Evolutionary conservation across 176 grass and related monocot genomes (phyloP), one percentile per base, ranked within the genome.

Genomic region (Luzula sylvatica): DNA sequence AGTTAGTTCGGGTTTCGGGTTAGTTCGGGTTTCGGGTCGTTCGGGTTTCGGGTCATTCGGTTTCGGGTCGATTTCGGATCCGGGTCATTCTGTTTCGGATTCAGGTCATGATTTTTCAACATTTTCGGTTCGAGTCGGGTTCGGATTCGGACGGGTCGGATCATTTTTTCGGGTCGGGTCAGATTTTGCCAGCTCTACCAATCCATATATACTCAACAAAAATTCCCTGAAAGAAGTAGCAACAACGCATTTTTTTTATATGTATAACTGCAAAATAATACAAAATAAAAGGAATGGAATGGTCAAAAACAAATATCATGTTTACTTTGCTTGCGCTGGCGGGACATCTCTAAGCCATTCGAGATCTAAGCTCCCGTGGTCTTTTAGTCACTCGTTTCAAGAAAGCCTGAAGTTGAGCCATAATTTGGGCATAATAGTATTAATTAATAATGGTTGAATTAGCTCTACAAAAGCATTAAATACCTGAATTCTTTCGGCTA

Each of bases 351-450:
- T 79, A 65, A 98, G 47, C 92, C 92, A 98, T 55, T 98, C 92
- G 60, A 98, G 92, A 74, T 98, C 81, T 63, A 98, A 79, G 60
- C 81, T 87, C 46, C 85, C 92, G 62, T 98, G 92, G 67, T 98
- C 85, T 65, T n/a, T 51, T 82, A 15, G 86, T 72, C 61, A 98
- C 71, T 53, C 92, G 82, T 71, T 90, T 77, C 44, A 98, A 73
- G 56, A 98, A 87, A 52, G 60, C 65, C 86, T 90, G 78, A 55
- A 56, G 38, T 17, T 26, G 32, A 69, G 53, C 4, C 8, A 61
- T 28, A 50, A 66, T 23, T 7, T n/a, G n/a, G n/a, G 15, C n/a
- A n/a, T n/a, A n/a, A n/a, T n/a, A n/a, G n/a, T n/a, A n/a, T n/a
- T n/a, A n/a, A n/a, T n/a, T n/a, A 24, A 50, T 26, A 25, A 72